phyloP scores from a whole-genome alignment of 192 early-diverging fungal genomes.

The Umbelopsis sp. region DNA sequence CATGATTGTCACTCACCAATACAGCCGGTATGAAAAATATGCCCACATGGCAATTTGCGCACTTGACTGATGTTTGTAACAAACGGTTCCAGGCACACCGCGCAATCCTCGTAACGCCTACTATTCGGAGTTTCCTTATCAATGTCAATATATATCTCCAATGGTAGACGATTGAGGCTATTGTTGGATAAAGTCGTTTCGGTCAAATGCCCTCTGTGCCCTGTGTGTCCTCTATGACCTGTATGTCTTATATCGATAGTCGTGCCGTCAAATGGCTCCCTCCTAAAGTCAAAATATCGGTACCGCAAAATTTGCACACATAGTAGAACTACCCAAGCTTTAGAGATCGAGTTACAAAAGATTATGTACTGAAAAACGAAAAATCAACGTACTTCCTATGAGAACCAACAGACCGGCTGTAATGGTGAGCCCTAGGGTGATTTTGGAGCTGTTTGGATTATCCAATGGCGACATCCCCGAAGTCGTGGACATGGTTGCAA shows the following conservation, averaged over 20 bases:
- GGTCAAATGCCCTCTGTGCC: too few species aligned
- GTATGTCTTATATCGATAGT: not conserved
- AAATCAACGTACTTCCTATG: not conserved
- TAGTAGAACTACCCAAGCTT: not conserved
- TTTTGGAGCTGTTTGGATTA: not conserved
- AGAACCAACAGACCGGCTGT: not conserved
- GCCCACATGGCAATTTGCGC: not conserved
- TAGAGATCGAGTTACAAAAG: not conserved
- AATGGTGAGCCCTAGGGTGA: not conserved
- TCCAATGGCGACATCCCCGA: not conserved
- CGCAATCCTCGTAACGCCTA: not conserved
- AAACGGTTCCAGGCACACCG: not conserved
- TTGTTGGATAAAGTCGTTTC: not conserved
- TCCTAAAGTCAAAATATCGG: not conserved
- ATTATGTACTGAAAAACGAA: too few species aligned
- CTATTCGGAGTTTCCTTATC: not conserved
- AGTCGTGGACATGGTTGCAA: not conserved
- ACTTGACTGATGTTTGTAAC: not conserved
- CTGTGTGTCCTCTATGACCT: too few species aligned
- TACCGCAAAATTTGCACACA: conserved; percentile 1
- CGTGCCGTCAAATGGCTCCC: not conserved
- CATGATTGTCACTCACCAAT: not conserved
- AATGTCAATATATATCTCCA: not conserved
- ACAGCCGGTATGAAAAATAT: conserved; percentile 2
- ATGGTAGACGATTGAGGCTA: not conserved